Base-by-base conservation (phyloP, 345 rosid genomes). In the Xanthoceras sorbifolium region DNA sequence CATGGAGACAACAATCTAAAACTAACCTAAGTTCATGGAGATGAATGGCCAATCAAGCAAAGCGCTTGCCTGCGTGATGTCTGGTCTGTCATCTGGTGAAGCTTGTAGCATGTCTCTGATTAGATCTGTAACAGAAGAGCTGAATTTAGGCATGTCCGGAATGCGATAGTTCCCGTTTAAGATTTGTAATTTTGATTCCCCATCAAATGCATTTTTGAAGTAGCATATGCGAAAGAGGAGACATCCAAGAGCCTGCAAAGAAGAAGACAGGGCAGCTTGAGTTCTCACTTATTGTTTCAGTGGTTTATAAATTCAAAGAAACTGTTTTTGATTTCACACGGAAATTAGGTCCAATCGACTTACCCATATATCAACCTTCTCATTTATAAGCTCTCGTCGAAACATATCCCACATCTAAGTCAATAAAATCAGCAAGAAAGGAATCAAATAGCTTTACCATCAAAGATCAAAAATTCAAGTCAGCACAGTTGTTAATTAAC, bases 281-380 rank as follows among this genome's bases (percentile, higher is more conserved):
- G 63, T 74, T 66, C 75, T 17, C 23, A 61, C 40, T 52, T 29
- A 22, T 74, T 25, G 44, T 42, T 63, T 48, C 38, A 59, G 8
- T 18, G 55, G 25, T 5, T 46, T 26, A 57, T 26, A 40, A 32
- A 69, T 52, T 67, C 74, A 26, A 57, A 44, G 38, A 69, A 26
- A 64, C 38, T 23, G 14, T 0, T 36, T 12, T 70, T 18, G 46
- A 17, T 72, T 3, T 46, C 60, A 78, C 68, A 65, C 12, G 32
- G 31, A 72, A 62, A 72, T 42, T 50, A 67, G 40, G 72, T 22
- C 50, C 75, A 46, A 50, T 69, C 67, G 73, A 86, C 94, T 85
- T 91, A 97, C 99, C 98, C 98, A 97, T 83, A 92, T 89, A 83
- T 94, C 98, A 25, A 94, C 99, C 88, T 92, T 97, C 91, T 97